Percentiles rank a stretch among this genome's conserved stretches.
These are phyloP conservation scores for Oryza australiensis DNA, from an alignment of 176 grass and related monocot species.

Conservation along the genomic window DNA sequence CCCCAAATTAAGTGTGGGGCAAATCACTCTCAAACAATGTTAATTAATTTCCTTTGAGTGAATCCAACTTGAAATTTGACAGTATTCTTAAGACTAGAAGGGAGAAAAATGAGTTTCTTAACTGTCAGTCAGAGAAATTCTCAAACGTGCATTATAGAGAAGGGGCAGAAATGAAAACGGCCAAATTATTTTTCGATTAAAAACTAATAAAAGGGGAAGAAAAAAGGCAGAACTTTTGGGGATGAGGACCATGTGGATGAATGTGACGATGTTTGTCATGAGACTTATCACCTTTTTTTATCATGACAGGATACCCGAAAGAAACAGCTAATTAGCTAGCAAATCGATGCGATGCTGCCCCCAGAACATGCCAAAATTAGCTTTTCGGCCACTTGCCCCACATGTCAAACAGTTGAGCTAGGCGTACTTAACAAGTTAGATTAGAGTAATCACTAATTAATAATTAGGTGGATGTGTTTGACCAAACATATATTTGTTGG, in stretches of 20 bases:
- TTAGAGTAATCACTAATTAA: neutral
- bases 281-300: neutral
- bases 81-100: too few species aligned
- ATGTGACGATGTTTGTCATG: neutral
- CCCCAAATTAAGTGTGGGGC: too few species aligned
- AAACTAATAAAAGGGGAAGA: neutral
- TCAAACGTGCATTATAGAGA: neutral
- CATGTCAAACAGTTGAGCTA: slow-evolving; percentile 20
- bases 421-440: neutral
- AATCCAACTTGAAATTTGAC: too few species aligned
- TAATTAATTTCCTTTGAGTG: too few species aligned
- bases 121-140: too few species aligned
- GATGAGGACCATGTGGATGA: neutral
- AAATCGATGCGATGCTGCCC: neutral
- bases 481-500: neutral
- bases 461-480: neutral
- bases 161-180: neutral
- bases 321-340: neutral
- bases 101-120: too few species aligned
- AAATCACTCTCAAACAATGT: too few species aligned
- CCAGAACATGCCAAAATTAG: slow-evolving; percentile 7
- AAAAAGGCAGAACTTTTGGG: neutral
- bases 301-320: neutral
- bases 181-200: neutral
- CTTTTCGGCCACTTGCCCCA: slow-evolving; percentile 21